A percentile compares a stretch with the other conserved stretches of the same genome.
These are phyloP conservation scores for Dryadomyces sulphureus DNA, from an alignment of 2,329 filamentous ascomycete species.

Conservation along the genomic window DNA sequence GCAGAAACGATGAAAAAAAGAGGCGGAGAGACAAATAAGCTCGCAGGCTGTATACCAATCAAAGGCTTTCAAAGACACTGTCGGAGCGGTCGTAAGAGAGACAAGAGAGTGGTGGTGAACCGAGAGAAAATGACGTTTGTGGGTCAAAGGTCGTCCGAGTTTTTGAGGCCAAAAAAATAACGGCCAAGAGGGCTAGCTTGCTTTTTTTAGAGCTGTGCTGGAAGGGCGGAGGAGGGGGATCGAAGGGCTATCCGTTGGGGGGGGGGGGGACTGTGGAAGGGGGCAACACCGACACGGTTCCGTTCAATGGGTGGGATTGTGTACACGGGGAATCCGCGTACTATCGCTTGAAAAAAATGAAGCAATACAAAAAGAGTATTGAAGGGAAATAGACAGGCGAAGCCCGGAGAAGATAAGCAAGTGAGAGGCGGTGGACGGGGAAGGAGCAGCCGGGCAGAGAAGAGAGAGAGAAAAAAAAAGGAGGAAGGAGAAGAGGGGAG, in stretches of 20 bases:
- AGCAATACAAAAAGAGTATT: not conserved
- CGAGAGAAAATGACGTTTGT: slow-evolving; percentile 1
- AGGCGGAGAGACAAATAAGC: too few relatives aligned
- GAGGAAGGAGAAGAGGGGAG: not conserved
- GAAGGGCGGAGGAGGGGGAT: not conserved
- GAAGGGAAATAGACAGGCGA: slow-evolving; percentile 6
- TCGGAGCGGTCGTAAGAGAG: too few relatives aligned
- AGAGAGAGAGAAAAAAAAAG: not conserved
- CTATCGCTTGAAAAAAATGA: not conserved
- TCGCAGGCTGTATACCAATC: too few relatives aligned
- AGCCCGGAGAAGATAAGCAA: slow-evolving; percentile 1
- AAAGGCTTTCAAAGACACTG: too few relatives aligned
- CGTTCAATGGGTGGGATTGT: too few relatives aligned
- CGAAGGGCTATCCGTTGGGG: not conserved
- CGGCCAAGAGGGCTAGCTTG: slow-evolving; percentile 1
- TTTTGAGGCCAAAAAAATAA: not conserved
- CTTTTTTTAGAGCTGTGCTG: not conserved
- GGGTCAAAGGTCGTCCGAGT: not conserved
- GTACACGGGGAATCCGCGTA: too few relatives aligned
- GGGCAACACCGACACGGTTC: not conserved
- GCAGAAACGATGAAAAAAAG: too few relatives aligned
- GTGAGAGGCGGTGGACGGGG: not conserved
- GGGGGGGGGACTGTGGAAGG: not conserved
- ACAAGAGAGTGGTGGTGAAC: not conserved
- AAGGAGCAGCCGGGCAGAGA: not conserved